These are phyloP conservation scores for Termitomyces sp. DNA, from an alignment of 768 basidiomycete genomes.

Conservation along the genomic window DNA sequence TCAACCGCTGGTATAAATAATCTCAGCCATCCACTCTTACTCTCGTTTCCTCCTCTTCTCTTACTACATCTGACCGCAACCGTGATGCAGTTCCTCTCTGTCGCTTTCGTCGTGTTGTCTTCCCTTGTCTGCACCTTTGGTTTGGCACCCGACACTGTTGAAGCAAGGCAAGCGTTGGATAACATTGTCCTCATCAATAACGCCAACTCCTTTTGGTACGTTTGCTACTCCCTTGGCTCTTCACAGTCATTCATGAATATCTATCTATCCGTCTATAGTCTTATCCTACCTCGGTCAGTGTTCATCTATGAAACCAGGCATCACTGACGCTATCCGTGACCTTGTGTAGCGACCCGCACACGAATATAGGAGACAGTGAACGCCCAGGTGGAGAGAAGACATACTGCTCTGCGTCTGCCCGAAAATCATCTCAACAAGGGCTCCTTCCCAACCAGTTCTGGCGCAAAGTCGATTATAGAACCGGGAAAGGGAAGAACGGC, in stretches of 20 bases:
- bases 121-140: background rate
- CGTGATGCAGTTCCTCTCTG: conserved; percentile 2
- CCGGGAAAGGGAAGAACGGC: conserved; percentile 39
- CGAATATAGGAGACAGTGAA: conserved; percentile 53
- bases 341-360: conserved; percentile 38
- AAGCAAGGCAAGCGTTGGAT: conserved; percentile 33
- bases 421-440: conserved; percentile 42
- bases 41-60: background rate
- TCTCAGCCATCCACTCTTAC: background rate
- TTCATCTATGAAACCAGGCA: background rate
- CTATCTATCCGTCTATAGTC: conserved; percentile 24
- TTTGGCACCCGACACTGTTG: conserved; percentile 6
- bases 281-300: conserved; percentile 45
- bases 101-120: background rate
- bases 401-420: conserved; percentile 48
- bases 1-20: background rate
- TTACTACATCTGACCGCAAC: background rate
- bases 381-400: conserved; percentile 53
- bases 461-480: conserved; percentile 45
- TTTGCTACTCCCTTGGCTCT: background rate
- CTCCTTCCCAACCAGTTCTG: conserved; percentile 47
- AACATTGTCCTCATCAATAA: conserved; percentile 52
- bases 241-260: too few relatives aligned
- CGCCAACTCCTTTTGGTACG: conserved; percentile 44
- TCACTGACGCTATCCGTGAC: background rate